phyloP scores from a whole-genome alignment of 2,329 filamentous ascomycete genomes.

The Purpureocillium lavendulum region DNA sequence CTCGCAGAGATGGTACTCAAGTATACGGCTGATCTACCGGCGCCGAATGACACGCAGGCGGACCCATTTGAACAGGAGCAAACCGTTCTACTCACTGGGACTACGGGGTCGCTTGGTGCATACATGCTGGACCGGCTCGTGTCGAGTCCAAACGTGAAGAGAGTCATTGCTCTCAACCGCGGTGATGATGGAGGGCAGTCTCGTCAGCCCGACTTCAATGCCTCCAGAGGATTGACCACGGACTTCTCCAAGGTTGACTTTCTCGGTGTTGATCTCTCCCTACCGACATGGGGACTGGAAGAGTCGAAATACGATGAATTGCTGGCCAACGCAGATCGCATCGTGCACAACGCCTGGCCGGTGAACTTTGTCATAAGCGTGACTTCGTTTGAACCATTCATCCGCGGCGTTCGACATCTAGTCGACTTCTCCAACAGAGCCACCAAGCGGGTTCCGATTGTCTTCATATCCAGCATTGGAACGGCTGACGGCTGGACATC shows the following conservation, averaged over 20 bases:
- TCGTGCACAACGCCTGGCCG: slow-evolving; percentile 42
- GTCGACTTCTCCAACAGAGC: slow-evolving; percentile 29
- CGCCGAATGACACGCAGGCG: slow-evolving; percentile 10
- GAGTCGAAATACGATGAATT: slow-evolving; percentile 25
- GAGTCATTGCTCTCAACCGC: slow-evolving; percentile 18
- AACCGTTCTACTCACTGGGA: slow-evolving; percentile 76
- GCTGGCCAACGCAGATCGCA: slow-evolving; percentile 28
- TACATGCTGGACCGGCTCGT: slow-evolving; percentile 48
- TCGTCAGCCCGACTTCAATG: slow-evolving; percentile 27
- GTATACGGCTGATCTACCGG: slow-evolving; percentile 19
- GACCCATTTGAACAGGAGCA: slow-evolving; percentile 18
- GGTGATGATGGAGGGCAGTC: slow-evolving; percentile 23
- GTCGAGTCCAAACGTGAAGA: slow-evolving; percentile 10
- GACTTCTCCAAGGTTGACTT: slow-evolving; percentile 35
- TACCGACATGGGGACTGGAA: slow-evolving; percentile 36
- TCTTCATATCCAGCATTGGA: slow-evolving; percentile 36
- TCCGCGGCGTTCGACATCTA: slow-evolving; percentile 41
- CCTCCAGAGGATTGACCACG: slow-evolving; percentile 27
- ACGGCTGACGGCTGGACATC: slow-evolving; percentile 24
- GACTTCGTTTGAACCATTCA: slow-evolving; percentile 39
- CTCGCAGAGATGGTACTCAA: slow-evolving; percentile 14
- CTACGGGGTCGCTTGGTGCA: slow-evolving; percentile 79
- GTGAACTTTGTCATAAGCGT: slow-evolving; percentile 45
- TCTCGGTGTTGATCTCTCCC: slow-evolving; percentile 39
- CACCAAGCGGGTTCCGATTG: slow-evolving; percentile 21